Evolutionary conservation across 768 basidiomycete genomes (phyloP), one percentile per base, ranked within the genome.

Genomic region (Amanita inopinata): DNA sequence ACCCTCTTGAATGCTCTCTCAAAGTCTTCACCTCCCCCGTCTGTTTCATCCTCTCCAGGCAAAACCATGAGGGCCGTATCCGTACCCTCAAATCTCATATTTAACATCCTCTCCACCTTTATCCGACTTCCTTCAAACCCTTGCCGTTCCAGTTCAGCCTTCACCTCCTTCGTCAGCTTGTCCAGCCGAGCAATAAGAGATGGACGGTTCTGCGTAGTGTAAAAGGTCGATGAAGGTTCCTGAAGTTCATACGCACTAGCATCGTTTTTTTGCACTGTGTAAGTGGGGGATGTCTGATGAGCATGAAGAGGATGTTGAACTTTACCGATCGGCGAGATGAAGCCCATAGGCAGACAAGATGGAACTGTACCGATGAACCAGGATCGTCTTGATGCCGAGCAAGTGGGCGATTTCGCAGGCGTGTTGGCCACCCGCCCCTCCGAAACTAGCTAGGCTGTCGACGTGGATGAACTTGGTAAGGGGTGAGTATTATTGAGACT

Each of bases 311-410:
- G n/a, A n/a, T n/a, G n/a, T n/a, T n/a, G n/a, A n/a, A n/a, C n/a
- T 61, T 9, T 47, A 73, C 71, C 73, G 67, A 59, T 94, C 89
- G 3, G 91, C 89, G 6, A 92, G 70, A 5, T 89, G 88, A n/a
- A 96, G 76, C 0, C 93, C 93, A 52, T 93, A 97, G 0, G 93
- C 92, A 1, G 89, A 92, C 3, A 97, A 66, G 42, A 97, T 87
- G 4, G 91, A 94, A 40, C 88, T 92, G 58, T 92, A 90, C 17
- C 85, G 77, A 57, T 92, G 91, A 38, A 96, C 83, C 32, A 94
- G 62, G 50, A 94, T 82, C 5, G 80, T 88, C 56, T 79, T 81
- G 53, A 96, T 94, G 3, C 90, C 90, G 3, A 97, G 69, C 5
- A 88, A 67, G 17, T 72, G 69, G 0, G 91, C 93, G 37, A 94